Percentiles rank a stretch among this genome's conserved stretches.
phyloP scores from a whole-genome alignment of 2,329 filamentous ascomycete genomes.

The Didymella arachidicola region DNA sequence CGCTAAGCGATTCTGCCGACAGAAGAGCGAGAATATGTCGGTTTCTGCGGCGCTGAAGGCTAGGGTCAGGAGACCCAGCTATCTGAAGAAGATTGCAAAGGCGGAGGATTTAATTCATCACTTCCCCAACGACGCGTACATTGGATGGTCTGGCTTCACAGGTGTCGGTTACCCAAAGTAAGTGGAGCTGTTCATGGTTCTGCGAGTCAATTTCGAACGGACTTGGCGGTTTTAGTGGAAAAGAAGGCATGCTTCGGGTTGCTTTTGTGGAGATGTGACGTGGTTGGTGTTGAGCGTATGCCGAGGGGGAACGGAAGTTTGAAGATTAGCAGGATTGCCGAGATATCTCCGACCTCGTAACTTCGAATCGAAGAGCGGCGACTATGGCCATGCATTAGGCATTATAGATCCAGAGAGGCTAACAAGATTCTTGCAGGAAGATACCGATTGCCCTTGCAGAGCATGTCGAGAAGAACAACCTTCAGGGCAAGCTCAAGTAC shows the following conservation, averaged over 20 bases:
- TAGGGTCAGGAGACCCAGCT: conserved; percentile 76
- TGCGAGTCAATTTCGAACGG: neutral
- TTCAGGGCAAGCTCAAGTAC: conserved; percentile 86
- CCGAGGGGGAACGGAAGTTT: conserved; percentile 44
- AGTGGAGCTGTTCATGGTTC: conserved; percentile 40
- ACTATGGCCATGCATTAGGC: neutral
- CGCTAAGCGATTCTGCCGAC: conserved; percentile 13
- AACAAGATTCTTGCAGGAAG: conserved; percentile 62
- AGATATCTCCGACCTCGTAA: conserved; percentile 25
- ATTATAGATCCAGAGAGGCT: neutral
- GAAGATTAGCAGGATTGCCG: conserved; percentile 27
- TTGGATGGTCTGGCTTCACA: conserved; percentile 89
- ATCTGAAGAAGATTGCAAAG: conserved; percentile 80
- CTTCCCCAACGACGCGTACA: conserved; percentile 85
- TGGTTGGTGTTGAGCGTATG: conserved; percentile 19
- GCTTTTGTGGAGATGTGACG: conserved; percentile 17
- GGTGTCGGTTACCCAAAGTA: conserved; percentile 90
- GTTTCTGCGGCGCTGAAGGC: conserved; percentile 78
- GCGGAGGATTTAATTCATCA: conserved; percentile 80
- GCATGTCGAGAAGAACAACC: conserved; percentile 84
- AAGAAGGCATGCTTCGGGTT: neutral
- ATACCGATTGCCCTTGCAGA: conserved; percentile 84
- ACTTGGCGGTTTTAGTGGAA: conserved; percentile 2
- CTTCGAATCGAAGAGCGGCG: neutral
- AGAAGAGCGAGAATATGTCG: conserved; percentile 46